Base-by-base conservation (phyloP, 2,329 filamentous ascomycete species). In the Colletotrichum salicis region DNA sequence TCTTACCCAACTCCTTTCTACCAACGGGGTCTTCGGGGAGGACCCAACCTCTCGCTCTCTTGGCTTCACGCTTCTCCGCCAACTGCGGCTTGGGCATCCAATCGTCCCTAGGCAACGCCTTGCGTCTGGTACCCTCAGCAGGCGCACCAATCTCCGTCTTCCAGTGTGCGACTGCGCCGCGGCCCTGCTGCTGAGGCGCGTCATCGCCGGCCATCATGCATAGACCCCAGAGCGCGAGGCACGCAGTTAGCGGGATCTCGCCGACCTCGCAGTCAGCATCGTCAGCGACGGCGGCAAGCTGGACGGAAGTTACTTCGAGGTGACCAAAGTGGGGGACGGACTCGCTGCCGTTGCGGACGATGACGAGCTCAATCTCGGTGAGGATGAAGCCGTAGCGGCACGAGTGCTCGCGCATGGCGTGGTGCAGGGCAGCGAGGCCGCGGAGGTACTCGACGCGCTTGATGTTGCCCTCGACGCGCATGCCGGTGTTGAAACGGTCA, bases 331-430 rank as follows among this genome's bases (percentile, higher is more conserved):
- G 91, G 0, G 95, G 95, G 1, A 91, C 90, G 52, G 87, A 83
- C 77, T 87, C 92, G 76, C 80, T 89, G 64, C 95, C 95, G 75
- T 93, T 94, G 77, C 95, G 94, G 1, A 97, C 94, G 76, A 96
- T 91, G 51, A 98, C 92, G 10, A 98, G 91, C 84, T 98, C 96
- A 77, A 97, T 97, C 83, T 98, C 96, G 1, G 94, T 98, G 79
- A 98, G 91, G 81, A 98, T 96, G 86, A 97, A 98, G 66, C 96
- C 96, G 81, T 98, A 98, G 71, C 96, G 92, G 80, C 94, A 97
- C 75, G 92, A 91, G 83, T 97, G 94, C 83, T 97, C 94, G 81
- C 96, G 94, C 94, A 98, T 97, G 78, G 92, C 91, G 79, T 94
- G 90, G 82, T 98, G 96, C 56, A 98, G 86, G 77, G 97, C 94